phyloP scores from a whole-genome alignment of 1,284 basidiomycete species.

The Pholiota adiposa region DNA sequence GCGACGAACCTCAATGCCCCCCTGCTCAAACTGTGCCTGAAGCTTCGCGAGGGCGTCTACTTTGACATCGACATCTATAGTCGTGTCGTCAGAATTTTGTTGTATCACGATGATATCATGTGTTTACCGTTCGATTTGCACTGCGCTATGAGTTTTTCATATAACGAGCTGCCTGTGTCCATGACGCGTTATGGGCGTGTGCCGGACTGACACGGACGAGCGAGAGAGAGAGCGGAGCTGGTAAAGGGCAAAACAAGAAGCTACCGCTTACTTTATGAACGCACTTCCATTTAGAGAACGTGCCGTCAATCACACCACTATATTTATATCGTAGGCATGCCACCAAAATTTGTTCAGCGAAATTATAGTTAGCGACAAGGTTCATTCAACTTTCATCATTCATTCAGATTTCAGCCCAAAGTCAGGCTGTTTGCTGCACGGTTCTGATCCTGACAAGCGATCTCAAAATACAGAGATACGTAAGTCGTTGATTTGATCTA shows the following conservation, averaged over 20 bases:
- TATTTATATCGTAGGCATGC: conserved; percentile 9
- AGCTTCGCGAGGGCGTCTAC: conserved; percentile 79
- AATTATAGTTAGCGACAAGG: no score
- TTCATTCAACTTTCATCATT: no score
- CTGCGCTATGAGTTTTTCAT: conserved; percentile 65
- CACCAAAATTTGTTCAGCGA: neutral
- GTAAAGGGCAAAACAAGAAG: conserved; percentile 8
- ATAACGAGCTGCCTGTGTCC: conserved; percentile 54
- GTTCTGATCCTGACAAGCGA: neutral
- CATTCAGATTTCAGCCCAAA: no score
- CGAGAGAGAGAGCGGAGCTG: neutral
- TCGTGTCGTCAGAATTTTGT: neutral
- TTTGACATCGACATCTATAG: conserved; percentile 74
- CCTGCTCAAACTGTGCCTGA: conserved; percentile 67
- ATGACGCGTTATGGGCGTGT: conserved; percentile 30
- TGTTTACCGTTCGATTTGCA: conserved; percentile 69
- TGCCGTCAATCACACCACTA: conserved; percentile 3
- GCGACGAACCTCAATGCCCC: conserved; percentile 60
- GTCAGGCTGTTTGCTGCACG: neutral
- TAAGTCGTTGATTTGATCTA: neutral
- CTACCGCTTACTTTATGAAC: conserved; percentile 9
- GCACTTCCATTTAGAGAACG: conserved; percentile 6
- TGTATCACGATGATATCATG: neutral
- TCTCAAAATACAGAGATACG: neutral
- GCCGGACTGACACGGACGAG: neutral